Conservation (phyloP, 768 basidiomycete genomes). For the Tephrocybe rancida region DNA sequence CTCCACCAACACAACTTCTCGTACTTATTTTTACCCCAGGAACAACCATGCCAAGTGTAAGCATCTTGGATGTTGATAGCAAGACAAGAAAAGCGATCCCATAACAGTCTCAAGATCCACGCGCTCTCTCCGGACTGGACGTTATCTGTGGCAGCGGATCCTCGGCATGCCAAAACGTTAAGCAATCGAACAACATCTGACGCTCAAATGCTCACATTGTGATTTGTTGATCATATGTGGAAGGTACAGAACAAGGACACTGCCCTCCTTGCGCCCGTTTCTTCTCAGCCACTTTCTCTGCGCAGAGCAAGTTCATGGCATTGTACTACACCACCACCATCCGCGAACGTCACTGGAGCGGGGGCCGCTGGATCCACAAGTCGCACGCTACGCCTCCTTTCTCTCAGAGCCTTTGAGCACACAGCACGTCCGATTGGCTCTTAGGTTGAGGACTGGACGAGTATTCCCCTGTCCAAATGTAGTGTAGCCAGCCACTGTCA, state of each 20-base stretch:
- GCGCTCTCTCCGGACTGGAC: constrained; percentile 2
- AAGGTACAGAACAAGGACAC: not conserved
- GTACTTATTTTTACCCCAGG: not conserved
- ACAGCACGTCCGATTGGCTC: no score
- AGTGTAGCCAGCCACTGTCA: no score
- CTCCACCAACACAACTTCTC: not conserved
- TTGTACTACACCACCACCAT: not conserved
- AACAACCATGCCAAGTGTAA: not conserved
- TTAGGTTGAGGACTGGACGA: no score
- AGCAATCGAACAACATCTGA: not conserved
- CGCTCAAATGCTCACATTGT: not conserved
- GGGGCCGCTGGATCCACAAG: no score
- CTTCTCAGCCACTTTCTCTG: not conserved
- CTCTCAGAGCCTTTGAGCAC: no score
- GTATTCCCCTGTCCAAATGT: no score
- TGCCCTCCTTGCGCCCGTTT: not conserved
- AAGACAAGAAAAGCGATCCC: not conserved
- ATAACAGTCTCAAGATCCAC: not conserved
- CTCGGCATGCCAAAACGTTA: constrained; percentile 7
- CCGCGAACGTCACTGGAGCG: not conserved
- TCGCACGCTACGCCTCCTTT: no score
- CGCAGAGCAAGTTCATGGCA: not conserved
- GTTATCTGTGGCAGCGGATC: constrained; percentile 9
- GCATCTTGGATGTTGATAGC: not conserved
- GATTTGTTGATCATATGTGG: not conserved